Evolutionary conservation across 495 filamentous ascomycete species (phyloP).

Genomic region (Cudoniella acicularis): DNA sequence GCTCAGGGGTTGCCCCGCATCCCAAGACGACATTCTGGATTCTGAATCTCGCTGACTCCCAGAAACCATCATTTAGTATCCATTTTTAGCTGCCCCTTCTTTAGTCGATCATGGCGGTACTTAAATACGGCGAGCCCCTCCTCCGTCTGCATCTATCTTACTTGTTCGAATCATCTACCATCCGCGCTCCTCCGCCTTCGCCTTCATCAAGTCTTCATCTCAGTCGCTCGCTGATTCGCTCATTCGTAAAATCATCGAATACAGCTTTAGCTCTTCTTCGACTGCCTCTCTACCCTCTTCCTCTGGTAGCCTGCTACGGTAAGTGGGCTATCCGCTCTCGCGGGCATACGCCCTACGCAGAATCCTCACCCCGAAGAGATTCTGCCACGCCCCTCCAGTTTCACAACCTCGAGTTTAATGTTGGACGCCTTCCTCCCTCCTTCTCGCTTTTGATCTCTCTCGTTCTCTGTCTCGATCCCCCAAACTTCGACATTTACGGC

Average conservation of each 20-base stretch:
- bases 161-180: not conserved
- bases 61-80: not conserved
- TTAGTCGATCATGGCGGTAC: not conserved
- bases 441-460: too few species aligned
- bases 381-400: not conserved
- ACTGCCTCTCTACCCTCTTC: not conserved
- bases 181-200: not conserved
- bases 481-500: not conserved
- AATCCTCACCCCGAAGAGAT: not conserved
- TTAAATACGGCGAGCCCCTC: not conserved
- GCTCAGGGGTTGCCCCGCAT: too few species aligned
- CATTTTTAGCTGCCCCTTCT: not conserved
- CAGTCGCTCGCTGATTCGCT: not conserved
- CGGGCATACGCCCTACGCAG: not conserved
- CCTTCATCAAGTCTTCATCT: not conserved
- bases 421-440: too few species aligned
- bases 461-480: not conserved
- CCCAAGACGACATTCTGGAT: not conserved
- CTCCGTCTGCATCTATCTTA: not conserved
- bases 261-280: not conserved
- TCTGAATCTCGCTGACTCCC: not conserved
- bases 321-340: too few species aligned
- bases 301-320: not conserved
- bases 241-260: not conserved
- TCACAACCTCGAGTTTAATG: too few species aligned